Conservation (phyloP, 345 rosid genomes). For the Acer campestre region DNA sequence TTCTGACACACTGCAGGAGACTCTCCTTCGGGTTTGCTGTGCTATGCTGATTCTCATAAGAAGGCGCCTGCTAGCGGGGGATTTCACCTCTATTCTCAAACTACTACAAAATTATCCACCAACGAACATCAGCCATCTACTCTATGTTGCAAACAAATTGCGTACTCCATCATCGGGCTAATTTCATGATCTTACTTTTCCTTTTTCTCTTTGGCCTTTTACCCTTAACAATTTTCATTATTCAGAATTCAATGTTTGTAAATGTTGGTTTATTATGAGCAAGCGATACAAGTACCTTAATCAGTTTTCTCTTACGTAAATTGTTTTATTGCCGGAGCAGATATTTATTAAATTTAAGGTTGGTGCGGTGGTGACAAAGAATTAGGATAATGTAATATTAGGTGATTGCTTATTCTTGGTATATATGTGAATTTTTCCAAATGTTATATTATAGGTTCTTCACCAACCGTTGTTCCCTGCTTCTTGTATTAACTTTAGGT, state of each 20-base stretch:
- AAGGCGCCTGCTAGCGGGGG: conserved; percentile 83
- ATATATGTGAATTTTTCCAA: neutral
- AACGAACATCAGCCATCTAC: conserved; percentile 78
- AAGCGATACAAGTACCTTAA: neutral
- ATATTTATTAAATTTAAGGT: conserved; percentile 4
- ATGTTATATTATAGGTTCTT: neutral
- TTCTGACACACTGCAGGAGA: conserved; percentile 61
- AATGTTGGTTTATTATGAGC: conserved; percentile 25
- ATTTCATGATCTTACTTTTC: neutral
- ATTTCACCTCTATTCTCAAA: conserved; percentile 80
- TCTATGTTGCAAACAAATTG: conserved; percentile 90
- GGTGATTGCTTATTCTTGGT: neutral
- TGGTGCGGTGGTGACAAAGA: neutral
- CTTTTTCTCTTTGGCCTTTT: neutral
- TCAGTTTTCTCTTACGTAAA: neutral
- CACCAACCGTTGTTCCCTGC: neutral
- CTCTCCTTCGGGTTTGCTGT: conserved; percentile 87
- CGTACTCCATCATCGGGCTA: conserved; percentile 45
- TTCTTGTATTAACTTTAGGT: neutral
- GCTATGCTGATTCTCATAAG: conserved; percentile 90
- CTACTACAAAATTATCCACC: conserved; percentile 82
- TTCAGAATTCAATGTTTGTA: conserved; percentile 19
- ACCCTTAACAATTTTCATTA: neutral
- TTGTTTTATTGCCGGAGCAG: neutral
- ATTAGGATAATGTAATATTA: neutral